Evolutionary conservation across 2,329 filamentous ascomycete genomes (phyloP).

Genomic region (Seiridium unicorne): DNA sequence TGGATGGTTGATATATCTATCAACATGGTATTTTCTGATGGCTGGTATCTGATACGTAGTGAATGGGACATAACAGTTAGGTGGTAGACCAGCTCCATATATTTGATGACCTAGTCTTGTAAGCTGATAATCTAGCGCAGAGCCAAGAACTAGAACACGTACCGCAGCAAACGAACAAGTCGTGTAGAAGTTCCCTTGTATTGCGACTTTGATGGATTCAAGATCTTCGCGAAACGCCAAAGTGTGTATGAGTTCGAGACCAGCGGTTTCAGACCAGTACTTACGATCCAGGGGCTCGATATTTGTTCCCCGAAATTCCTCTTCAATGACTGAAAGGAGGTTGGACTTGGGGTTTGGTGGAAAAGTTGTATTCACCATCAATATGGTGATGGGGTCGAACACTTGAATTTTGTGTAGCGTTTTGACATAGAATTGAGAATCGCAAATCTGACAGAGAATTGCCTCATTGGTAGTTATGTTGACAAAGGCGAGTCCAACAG

Average conservation of each 20-base stretch:
- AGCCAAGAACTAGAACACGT: conserved; percentile 27
- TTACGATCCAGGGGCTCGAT: conserved; percentile 69
- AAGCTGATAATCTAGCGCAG: conserved; percentile 12
- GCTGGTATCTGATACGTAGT: conserved; percentile 80
- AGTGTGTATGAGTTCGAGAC: conserved; percentile 74
- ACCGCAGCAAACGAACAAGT: conserved; percentile 85
- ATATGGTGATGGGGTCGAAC: conserved; percentile 74
- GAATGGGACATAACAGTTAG: conserved; percentile 75
- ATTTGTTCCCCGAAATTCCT: conserved; percentile 63
- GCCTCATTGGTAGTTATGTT: conserved; percentile 84
- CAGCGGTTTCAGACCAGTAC: conserved; percentile 79
- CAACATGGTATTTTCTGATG: conserved; percentile 91
- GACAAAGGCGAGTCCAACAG: conserved; percentile 82
- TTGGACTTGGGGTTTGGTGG: conserved; percentile 68
- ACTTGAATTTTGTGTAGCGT: conserved; percentile 85
- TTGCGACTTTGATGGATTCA: conserved; percentile 75
- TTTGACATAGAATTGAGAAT: conserved; percentile 87
- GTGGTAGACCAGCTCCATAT: conserved; percentile 68
- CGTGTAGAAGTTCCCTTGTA: conserved; percentile 82
- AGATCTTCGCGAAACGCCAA: conserved; percentile 80
- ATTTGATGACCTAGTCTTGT: conserved; percentile 69
- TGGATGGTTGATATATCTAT: conserved; percentile 87
- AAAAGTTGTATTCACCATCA: conserved; percentile 72
- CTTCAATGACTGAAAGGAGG: conserved; percentile 70
- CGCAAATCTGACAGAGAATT: conserved; percentile 85